Evolutionary conservation across 768 basidiomycete genomes (phyloP), one percentile per base, ranked within the genome.

Genomic region (Suillus hirtellus): DNA sequence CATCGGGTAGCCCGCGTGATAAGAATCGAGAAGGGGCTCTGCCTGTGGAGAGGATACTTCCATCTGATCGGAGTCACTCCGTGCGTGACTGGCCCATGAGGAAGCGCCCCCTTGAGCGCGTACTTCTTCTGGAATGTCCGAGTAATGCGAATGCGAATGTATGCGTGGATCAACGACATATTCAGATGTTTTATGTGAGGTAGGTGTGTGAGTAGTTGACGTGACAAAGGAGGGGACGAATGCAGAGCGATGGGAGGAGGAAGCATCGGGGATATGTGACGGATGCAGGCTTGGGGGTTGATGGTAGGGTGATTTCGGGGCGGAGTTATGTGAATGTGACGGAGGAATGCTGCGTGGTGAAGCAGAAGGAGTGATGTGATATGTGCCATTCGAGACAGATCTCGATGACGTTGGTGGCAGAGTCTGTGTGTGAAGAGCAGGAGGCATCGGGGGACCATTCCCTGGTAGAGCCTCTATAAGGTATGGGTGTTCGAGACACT

Each of bases 401-500:
- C 78, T 72, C 73, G 78, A 60, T 70, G 79, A 49, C 67, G 72
- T 67, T 70, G 64, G 76, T 74, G 69, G 75, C 64, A 72, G 74
- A 37, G 77, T 74, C 58, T 83, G 76, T 24, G 76, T 71, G 62
- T 79, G 80, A 59, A 86, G 72, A 47, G 82, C 81, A 34, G 84
- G 77, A 61, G 88, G 87, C 65, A 87, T 77, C 21, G 87, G 87
- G 24, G 89, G 86, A 68, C 84, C 80, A 67, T 89, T 89, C 56
- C 85, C 82, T 42, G 84, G 86, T 64, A 81, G 79, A 14, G 90
- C 93, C 76, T 97, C 93, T 63, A 83, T 83, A 62, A 98, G 86
- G 80, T 99, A 99, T 15, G 87, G 82, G 74, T 98, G 95, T 38
- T 94, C 86, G 65, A 97, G 79, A 73, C 95, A 96, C 73, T 96